phyloP scores from a whole-genome alignment of 768 basidiomycete genomes.

The Neoboletus brunneissimus region DNA sequence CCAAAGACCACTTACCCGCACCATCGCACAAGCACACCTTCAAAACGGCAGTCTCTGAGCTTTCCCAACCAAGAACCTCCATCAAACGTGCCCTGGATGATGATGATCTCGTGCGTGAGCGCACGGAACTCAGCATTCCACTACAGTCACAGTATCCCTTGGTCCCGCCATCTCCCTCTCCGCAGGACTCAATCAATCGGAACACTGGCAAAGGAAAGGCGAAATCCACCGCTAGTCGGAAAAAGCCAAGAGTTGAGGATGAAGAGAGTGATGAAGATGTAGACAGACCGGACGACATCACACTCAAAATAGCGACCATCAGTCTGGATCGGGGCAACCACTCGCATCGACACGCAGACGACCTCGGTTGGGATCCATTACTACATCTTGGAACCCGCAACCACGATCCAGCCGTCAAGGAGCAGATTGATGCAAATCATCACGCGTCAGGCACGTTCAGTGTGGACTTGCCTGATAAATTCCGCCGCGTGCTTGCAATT shows the following conservation, averaged over 20 bases:
- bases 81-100: slow-evolving; percentile 44
- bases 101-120: slow-evolving; percentile 19
- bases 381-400: slow-evolving; percentile 21
- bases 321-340: slow-evolving; percentile 12
- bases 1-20: slow-evolving; percentile 2
- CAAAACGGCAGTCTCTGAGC: not conserved
- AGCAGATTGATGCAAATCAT: slow-evolving; percentile 26
- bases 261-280: slow-evolving; percentile 29
- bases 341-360: slow-evolving; percentile 7
- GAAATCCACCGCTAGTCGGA: slow-evolving; percentile 38
- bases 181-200: slow-evolving; percentile 32
- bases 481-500: slow-evolving; percentile 63
- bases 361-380: slow-evolving; percentile 32
- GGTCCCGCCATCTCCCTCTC: slow-evolving; percentile 71
- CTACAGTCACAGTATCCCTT: slow-evolving; percentile 34
- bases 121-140: not conserved
- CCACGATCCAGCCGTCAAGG: slow-evolving; percentile 19
- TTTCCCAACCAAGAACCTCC: slow-evolving; percentile 29
- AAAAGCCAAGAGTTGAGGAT: slow-evolving; percentile 47
- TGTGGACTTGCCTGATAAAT: slow-evolving; percentile 62
- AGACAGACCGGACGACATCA: slow-evolving; percentile 16
- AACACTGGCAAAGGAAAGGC: slow-evolving; percentile 40
- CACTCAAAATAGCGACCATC: slow-evolving; percentile 22
- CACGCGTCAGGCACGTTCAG: slow-evolving; percentile 42
- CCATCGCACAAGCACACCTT: not conserved